phyloP scores from a whole-genome alignment of 345 rosid species.

The Linum lewisii region DNA sequence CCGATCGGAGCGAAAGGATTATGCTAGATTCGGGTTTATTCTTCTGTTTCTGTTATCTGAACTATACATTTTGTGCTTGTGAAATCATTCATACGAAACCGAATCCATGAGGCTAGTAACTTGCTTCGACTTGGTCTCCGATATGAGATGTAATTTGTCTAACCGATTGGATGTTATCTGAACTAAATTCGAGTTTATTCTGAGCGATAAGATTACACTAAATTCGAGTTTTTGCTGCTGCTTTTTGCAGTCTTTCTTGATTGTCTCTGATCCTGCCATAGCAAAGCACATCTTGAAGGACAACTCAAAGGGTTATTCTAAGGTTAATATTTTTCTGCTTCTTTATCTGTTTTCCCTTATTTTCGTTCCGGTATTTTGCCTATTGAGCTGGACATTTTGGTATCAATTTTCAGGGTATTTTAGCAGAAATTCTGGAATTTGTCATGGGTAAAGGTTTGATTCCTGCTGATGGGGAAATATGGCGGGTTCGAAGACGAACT shows the following conservation, averaged over 20 bases:
- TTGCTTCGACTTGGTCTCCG: too few relatives aligned
- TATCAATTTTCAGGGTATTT: slow-evolving; percentile 53
- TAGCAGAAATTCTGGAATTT: slow-evolving; percentile 91
- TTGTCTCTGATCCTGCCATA: slow-evolving; percentile 88
- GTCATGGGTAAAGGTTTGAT: slow-evolving; percentile 98
- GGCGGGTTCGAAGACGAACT: slow-evolving; percentile 90
- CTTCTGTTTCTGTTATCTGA: background rate
- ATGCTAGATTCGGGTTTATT: too few relatives aligned
- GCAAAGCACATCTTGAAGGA: slow-evolving; percentile 80
- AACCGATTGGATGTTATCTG: too few relatives aligned
- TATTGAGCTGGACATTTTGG: slow-evolving; percentile 10
- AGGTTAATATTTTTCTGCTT: slow-evolving; percentile 31
- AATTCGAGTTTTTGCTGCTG: slow-evolving; percentile 7
- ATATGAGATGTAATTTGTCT: too few relatives aligned
- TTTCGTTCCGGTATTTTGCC: background rate
- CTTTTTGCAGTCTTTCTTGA: slow-evolving; percentile 66
- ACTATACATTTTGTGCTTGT: background rate
- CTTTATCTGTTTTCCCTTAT: background rate
- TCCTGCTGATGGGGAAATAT: slow-evolving; percentile 92
- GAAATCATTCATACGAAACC: too few relatives aligned
- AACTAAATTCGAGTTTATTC: too few relatives aligned
- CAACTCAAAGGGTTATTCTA: slow-evolving; percentile 80
- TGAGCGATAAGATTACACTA: too few relatives aligned
- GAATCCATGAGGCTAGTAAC: too few relatives aligned
- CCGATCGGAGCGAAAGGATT: too few relatives aligned